Evolutionary conservation across 2,329 filamentous ascomycete genomes (phyloP).

Genomic region (Knufia petricola): DNA sequence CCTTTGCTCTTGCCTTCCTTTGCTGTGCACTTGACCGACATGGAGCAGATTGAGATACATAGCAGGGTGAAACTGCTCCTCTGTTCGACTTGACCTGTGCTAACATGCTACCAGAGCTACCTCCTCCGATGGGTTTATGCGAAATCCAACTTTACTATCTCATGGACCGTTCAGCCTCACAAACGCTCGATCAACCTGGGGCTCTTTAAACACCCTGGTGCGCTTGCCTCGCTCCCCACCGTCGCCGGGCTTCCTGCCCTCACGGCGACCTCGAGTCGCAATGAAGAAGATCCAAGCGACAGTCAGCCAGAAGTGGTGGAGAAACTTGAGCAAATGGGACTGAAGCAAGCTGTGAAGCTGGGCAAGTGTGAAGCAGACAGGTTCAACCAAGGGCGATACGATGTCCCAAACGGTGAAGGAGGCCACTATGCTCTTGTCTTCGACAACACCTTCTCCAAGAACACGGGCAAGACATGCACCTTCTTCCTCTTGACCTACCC

Average conservation of each 20-base stretch:
- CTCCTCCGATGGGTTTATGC: constrained; percentile 96
- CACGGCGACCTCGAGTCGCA: constrained; percentile 29
- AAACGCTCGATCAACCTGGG: constrained; percentile 99
- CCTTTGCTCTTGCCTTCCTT: constrained; percentile 8
- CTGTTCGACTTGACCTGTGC: constrained; percentile 6
- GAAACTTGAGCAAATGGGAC: constrained; percentile 52
- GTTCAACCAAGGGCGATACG: constrained; percentile 80
- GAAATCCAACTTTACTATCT: constrained; percentile 80
- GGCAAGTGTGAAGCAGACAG: constrained; percentile 96
- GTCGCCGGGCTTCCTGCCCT: constrained; percentile 38
- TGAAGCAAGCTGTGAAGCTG: constrained; percentile 63
- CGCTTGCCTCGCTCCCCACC: constrained; percentile 41
- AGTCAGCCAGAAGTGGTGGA: constrained; percentile 44
- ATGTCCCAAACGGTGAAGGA: constrained; percentile 62
- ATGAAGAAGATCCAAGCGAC: constrained; percentile 26
- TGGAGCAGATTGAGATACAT: constrained; percentile 94
- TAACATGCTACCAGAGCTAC: constrained; percentile 59
- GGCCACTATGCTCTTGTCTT: constrained; percentile 97
- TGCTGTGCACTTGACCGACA: constrained; percentile 59
- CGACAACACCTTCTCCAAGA: constrained; percentile 98
- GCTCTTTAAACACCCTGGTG: constrained; percentile 91
- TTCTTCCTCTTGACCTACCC: constrained; percentile 93
- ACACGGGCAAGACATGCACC: constrained; percentile 85
- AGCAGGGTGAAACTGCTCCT: constrained; percentile 62
- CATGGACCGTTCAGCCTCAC: constrained; percentile 94